Conservation (phyloP, 768 basidiomycete species). For the Tricholoma hemisulphureum region DNA sequence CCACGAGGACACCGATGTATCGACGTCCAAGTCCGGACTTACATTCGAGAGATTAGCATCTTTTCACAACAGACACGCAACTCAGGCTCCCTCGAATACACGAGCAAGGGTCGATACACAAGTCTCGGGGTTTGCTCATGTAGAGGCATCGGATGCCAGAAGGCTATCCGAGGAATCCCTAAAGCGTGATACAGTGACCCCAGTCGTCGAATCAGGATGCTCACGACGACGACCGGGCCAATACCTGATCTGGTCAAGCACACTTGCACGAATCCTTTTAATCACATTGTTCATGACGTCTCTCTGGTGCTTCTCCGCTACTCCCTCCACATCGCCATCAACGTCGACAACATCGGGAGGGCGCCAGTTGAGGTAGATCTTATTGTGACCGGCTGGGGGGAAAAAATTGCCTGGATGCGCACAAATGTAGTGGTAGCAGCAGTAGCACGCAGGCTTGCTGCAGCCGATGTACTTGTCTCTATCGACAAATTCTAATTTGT, state of each 20-base stretch:
- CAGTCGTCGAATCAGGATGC: background rate
- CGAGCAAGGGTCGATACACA: too few species aligned
- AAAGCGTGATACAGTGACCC: background rate
- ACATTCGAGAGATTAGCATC: too few species aligned
- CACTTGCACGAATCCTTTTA: background rate
- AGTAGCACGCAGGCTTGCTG: constrained; percentile 1
- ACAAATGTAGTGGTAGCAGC: constrained; percentile 1
- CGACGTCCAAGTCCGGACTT: too few species aligned
- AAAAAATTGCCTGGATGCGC: background rate
- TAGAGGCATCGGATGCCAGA: too few species aligned
- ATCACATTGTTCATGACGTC: background rate
- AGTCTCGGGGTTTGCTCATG: too few species aligned
- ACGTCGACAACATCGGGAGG: background rate
- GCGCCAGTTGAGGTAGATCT: background rate
- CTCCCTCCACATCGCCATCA: background rate
- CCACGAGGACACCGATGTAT: too few species aligned
- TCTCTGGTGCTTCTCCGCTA: background rate
- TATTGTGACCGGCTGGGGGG: background rate
- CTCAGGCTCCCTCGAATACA: too few species aligned
- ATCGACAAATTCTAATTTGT: background rate
- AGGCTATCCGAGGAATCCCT: background rate
- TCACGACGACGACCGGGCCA: background rate
- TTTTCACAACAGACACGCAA: too few species aligned
- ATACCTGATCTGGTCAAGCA: background rate
- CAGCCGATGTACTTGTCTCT: constrained; percentile 2